phyloP scores from a whole-genome alignment of 768 basidiomycete species.

The Pulveroboletus sp. region DNA sequence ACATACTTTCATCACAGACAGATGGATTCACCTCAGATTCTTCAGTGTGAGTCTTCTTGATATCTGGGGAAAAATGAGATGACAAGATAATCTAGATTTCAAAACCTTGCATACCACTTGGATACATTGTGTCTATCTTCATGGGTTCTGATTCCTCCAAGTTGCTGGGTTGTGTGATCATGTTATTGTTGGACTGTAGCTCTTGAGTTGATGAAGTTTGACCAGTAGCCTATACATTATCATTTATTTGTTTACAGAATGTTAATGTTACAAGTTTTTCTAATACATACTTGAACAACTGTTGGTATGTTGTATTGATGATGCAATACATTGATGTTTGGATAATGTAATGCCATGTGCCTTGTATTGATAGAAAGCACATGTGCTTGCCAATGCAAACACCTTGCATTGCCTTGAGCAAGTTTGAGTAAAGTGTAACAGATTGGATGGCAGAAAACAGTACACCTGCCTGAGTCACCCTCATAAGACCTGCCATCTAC shows the following conservation, averaged over 20 bases:
- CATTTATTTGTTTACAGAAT: too few relatives aligned
- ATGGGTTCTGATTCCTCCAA: not conserved
- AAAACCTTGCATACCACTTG: not conserved
- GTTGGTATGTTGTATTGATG: not conserved
- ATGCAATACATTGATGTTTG: not conserved
- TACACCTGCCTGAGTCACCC: slow-evolving; percentile 1
- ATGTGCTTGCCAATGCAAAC: slow-evolving; percentile 4
- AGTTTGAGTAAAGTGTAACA: not conserved
- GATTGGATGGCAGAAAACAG: not conserved
- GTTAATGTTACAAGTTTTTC: too few relatives aligned
- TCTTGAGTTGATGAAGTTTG: not conserved
- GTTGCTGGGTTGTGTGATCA: fast-evolving
- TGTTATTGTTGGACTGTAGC: not conserved
- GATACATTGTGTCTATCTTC: not conserved
- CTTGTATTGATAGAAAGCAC: slow-evolving; percentile 23
- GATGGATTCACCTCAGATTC: too few relatives aligned
- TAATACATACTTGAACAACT: slow-evolving; percentile 11
- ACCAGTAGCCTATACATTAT: too few relatives aligned
- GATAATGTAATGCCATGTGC: slow-evolving; percentile 4
- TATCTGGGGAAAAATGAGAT: too few relatives aligned
- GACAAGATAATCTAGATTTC: too few relatives aligned
- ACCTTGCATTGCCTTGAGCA: not conserved
- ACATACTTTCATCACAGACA: too few relatives aligned
- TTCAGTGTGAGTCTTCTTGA: too few relatives aligned
- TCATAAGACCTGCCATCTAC: not conserved